A percentile compares a stretch with the other conserved stretches of the same genome.
Evolutionary conservation across 1,139 yeast species (phyloP).

Genomic region (Pneumocystis murina): DNA sequence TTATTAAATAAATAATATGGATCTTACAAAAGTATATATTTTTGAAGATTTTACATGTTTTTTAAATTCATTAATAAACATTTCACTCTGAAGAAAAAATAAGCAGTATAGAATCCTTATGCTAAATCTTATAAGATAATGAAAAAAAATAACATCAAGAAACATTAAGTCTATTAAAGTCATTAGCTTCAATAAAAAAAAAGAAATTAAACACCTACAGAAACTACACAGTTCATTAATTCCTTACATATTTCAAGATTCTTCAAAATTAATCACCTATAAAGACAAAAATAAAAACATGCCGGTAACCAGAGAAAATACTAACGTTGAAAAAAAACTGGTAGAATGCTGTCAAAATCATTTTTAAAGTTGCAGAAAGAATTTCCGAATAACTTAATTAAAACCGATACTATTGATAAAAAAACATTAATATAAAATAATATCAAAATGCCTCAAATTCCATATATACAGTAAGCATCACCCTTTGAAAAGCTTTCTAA

Average conservation of each 20-base stretch:
- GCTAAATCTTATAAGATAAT: not conserved
- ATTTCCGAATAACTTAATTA: too few species aligned
- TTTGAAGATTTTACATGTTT: too few species aligned
- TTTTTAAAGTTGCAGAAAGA: not conserved
- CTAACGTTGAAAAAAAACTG: not conserved
- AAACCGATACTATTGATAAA: too few species aligned
- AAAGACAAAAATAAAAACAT: not conserved
- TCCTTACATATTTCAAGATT: slow-evolving; percentile 55
- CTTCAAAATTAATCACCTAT: slow-evolving; percentile 24
- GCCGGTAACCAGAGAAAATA: not conserved
- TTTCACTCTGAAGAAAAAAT: not conserved
- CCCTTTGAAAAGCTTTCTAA: not conserved
- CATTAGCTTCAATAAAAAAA: slow-evolving; percentile 88
- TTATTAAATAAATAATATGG: slow-evolving; percentile 19
- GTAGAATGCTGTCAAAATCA: not conserved
- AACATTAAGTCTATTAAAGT: slow-evolving; percentile 45
- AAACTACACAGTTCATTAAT: slow-evolving; percentile 20
- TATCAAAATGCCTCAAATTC: too few species aligned
- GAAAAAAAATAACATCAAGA: not conserved
- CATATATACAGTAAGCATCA: too few species aligned
- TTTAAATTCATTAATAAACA: too few species aligned
- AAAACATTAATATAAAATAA: too few species aligned
- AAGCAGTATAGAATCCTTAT: not conserved
- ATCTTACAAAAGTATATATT: too few species aligned
- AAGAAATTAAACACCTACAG: slow-evolving; percentile 41